Evolutionary conservation across 352 stramenopile species (phyloP), one percentile per base, ranked within the genome.

Genomic region (Pythium brassicae): DNA sequence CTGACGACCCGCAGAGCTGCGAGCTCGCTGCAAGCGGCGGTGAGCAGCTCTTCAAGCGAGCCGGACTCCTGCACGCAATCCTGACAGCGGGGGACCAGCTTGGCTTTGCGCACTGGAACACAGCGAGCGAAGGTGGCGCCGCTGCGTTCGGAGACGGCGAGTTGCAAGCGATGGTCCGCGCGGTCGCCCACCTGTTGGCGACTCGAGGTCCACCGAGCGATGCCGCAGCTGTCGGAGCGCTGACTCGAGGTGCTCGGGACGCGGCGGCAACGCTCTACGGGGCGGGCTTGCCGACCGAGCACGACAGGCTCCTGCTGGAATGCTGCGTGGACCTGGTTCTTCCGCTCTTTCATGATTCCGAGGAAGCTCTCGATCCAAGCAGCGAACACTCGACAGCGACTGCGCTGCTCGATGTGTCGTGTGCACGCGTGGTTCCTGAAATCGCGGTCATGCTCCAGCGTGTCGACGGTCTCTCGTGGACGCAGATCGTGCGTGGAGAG

Each of bases 191-290:
- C 1, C 26, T 47, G 11, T 17, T 27, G 4, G 32, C 32, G 19
- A 23, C 8, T n/a, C 2, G 7, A 34, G 20, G 17, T 14, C 4
- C 25, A 9, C 27, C 6, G 22, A 11, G 26, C 32, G 7, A 59
- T 42, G 35, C 12, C 46, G 37, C 29, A n/a, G 40, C 37, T 23
- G 50, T 57, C 53, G 50, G 44, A 20, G 11, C 22, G n/a, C 39
- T 50, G n/a, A 12, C 19, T 15, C 43, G 25, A 10, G 8, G 46
- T 11, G 19, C 73, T 48, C 52, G 57, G 32, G 58, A 53, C 2
- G 44, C 68, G 8, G 68, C 73, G 37, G 35, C 27, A n/a, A 70
- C 55, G 29, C 56, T 74, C 9, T 85, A 85, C 34, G 49, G 37
- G 0, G 58, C 68, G 2, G 65, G 49, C 11, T 4, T 85, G 32